phyloP scores from a whole-genome alignment of 768 basidiomycete species.

The Amanita jacksonii region DNA sequence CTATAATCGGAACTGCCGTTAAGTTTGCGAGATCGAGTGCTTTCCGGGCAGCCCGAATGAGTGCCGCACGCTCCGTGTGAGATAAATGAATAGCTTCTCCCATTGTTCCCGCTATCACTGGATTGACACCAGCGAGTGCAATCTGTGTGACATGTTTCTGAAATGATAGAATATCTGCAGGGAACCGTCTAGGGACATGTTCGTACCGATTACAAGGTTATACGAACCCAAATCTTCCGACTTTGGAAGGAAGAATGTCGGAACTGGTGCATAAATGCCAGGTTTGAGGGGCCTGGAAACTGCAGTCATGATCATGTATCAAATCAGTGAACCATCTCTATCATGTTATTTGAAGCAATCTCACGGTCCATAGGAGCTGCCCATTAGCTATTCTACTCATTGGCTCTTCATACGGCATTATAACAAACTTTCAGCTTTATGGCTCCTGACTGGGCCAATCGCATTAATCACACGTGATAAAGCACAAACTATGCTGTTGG shows the following conservation, averaged over 20 bases:
- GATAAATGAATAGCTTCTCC: slow-evolving; percentile 75
- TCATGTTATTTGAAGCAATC: too few species aligned
- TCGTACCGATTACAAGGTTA: slow-evolving; percentile 1
- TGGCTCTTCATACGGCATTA: too few species aligned
- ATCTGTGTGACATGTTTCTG: slow-evolving; percentile 55
- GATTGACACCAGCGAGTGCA: slow-evolving; percentile 59
- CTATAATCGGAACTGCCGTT: slow-evolving; percentile 54
- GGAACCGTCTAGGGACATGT: background rate
- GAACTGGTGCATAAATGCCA: slow-evolving; percentile 82
- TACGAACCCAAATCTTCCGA: slow-evolving; percentile 76
- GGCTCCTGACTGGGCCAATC: too few species aligned
- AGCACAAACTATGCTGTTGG: too few species aligned
- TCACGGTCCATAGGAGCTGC: too few species aligned
- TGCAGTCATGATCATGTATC: slow-evolving; percentile 5
- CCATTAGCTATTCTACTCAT: too few species aligned
- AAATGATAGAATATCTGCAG: slow-evolving; percentile 54
- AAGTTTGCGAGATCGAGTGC: slow-evolving; percentile 64
- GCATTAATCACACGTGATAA: too few species aligned
- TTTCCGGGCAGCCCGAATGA: slow-evolving; percentile 60
- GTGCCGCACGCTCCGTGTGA: slow-evolving; percentile 51
- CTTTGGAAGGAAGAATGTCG: slow-evolving; percentile 68
- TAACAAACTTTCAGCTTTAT: too few species aligned
- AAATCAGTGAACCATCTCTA: too few species aligned
- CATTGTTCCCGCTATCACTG: slow-evolving; percentile 75
- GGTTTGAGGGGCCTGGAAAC: slow-evolving; percentile 50